These are phyloP conservation scores for Collybia sordida DNA, from an alignment of 768 basidiomycete genomes.

Conservation along the genomic window DNA sequence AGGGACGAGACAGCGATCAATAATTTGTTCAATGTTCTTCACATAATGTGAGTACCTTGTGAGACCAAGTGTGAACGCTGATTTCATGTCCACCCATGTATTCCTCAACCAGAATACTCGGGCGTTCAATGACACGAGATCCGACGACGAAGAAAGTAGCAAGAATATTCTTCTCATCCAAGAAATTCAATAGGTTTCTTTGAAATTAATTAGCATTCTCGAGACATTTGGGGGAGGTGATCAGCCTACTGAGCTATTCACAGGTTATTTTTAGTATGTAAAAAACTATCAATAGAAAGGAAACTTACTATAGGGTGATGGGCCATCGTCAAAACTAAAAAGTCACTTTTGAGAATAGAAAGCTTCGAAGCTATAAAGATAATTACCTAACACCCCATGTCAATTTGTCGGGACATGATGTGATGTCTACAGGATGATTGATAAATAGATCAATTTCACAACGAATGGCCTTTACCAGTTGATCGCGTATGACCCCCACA, in stretches of 20 bases:
- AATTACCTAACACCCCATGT: conserved; percentile 74
- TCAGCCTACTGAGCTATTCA: not conserved
- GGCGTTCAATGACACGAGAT: conserved; percentile 79
- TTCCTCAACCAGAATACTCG: conserved; percentile 72
- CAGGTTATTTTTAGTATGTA: not conserved
- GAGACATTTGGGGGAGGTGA: no score
- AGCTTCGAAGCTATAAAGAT: not conserved
- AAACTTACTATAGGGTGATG: conserved; percentile 73
- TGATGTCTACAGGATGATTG: conserved; percentile 46
- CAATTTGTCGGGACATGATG: conserved; percentile 61
- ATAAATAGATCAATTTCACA: not conserved
- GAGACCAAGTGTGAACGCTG: conserved; percentile 91
- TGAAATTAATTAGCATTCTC: not conserved
- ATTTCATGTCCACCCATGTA: conserved; percentile 82
- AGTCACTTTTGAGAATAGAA: conserved; percentile 7
- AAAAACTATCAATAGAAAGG: not conserved
- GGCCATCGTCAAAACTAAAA: conserved; percentile 82
- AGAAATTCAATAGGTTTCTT: conserved; percentile 71
- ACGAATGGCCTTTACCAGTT: conserved; percentile 31
- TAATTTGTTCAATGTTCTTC: no score
- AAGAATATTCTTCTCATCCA: conserved; percentile 57
- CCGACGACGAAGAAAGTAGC: conserved; percentile 94
- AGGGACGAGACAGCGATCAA: not conserved
- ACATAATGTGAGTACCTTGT: conserved; percentile 41
- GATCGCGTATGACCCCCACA: conserved; percentile 70